Evolutionary conservation across 169 alveolate species (phyloP).

Genomic region (Sarcocystis neurona): DNA sequence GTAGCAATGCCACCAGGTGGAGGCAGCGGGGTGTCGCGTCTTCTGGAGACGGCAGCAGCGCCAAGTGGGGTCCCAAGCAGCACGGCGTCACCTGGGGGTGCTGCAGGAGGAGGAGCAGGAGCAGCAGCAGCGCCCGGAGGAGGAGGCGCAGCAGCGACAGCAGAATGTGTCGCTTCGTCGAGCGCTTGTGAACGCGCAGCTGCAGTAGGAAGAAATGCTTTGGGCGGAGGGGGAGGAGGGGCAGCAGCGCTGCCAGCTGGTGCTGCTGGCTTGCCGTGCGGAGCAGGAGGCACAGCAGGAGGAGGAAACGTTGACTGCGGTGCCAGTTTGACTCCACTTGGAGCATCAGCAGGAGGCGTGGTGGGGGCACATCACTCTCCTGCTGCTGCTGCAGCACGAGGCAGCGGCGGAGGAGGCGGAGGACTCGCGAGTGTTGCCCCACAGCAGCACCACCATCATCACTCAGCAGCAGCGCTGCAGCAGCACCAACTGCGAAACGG

Average conservation of each 20-base stretch:
- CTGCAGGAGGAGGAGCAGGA: conserved; percentile 35
- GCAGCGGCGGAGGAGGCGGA: neutral
- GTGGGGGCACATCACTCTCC: neutral
- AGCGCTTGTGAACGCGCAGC: neutral
- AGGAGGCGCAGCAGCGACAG: neutral
- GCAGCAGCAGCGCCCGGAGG: neutral
- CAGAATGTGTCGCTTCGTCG: too few relatives aligned
- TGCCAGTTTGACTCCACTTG: conserved; percentile 1
- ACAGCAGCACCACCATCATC: conserved; percentile 22
- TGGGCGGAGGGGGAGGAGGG: neutral
- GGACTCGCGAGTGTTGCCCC: neutral
- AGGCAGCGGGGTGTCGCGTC: too few relatives aligned
- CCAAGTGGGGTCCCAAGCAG: too few relatives aligned
- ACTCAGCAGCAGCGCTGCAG: neutral
- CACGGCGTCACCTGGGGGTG: neutral
- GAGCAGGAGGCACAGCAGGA: conserved; percentile 51
- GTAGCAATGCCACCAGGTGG: too few relatives aligned
- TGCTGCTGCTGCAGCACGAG: too few relatives aligned
- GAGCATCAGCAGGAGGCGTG: conserved; percentile 44
- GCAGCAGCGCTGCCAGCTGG: neutral
- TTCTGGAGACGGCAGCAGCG: too few relatives aligned
- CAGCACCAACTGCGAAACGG: neutral
- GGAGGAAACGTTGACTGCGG: conserved; percentile 25
- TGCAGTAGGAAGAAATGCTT: neutral
- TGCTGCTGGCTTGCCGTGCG: neutral